Evolutionary conservation across 192 early-diverging fungal species (phyloP).

Genomic region (Podila epicladia): DNA sequence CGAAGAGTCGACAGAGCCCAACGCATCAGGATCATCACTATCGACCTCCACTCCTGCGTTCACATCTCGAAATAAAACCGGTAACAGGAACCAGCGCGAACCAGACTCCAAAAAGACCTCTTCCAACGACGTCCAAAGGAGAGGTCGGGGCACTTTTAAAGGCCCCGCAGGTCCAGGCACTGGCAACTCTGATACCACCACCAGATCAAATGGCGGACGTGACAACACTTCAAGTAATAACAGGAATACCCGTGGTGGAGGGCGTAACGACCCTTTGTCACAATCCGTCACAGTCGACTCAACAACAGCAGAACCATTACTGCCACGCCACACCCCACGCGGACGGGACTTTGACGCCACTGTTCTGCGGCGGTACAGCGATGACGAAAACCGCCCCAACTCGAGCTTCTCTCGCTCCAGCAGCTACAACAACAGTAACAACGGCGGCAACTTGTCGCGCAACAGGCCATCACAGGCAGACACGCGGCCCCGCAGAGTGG

Average conservation of each 20-base stretch:
- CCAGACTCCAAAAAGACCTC: background rate
- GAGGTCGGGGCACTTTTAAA: conserved; percentile 48
- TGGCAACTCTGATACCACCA: background rate
- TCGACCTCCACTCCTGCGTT: background rate
- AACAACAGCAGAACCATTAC: conserved; percentile 5
- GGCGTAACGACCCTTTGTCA: background rate
- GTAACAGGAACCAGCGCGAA: background rate
- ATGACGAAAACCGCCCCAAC: conserved; percentile 30
- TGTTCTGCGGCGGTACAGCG: conserved; percentile 45
- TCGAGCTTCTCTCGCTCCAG: conserved; percentile 31
- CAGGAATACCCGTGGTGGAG: background rate
- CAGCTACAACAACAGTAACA: conserved; percentile 25
- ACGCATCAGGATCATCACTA: conserved; percentile 7
- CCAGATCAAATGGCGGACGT: background rate
- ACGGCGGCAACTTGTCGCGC: background rate
- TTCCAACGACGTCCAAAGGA: conserved; percentile 22
- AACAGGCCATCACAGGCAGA: background rate
- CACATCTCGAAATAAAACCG: background rate
- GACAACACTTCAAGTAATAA: background rate
- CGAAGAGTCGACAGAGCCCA: background rate
- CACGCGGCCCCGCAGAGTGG: background rate
- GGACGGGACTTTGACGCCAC: conserved; percentile 57
- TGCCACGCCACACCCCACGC: conserved; percentile 32
- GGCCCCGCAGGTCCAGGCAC: conserved; percentile 13
- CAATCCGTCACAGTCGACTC: background rate